A percentile compares a stretch with the other conserved stretches of the same genome.
Evolutionary conservation across 2,329 filamentous ascomycete genomes (phyloP).

Genomic region (Tolypocladium inflatum): DNA sequence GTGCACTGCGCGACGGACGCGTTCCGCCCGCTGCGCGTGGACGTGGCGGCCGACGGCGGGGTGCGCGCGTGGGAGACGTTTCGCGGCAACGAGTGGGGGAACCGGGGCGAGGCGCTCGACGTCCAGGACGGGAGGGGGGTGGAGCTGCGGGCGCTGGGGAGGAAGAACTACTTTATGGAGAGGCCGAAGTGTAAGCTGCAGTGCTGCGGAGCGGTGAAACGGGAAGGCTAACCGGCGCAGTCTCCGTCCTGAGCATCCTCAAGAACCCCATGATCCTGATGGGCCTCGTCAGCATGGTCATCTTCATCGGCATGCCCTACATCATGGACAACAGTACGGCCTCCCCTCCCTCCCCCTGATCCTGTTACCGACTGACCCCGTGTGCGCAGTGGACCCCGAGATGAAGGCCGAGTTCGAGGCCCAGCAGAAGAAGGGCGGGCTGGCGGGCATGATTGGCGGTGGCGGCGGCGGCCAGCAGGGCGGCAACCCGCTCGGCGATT

Average conservation of each 20-base stretch:
- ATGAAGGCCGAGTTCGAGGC: slow-evolving; percentile 87
- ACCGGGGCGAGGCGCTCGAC: slow-evolving; percentile 58
- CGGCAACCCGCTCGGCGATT: slow-evolving; percentile 40
- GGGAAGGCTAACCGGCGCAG: slow-evolving; percentile 27
- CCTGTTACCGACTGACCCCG: background rate
- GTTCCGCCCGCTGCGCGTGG: slow-evolving; percentile 74
- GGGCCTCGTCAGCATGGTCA: slow-evolving; percentile 68
- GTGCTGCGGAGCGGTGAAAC: background rate
- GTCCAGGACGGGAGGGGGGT: slow-evolving; percentile 39
- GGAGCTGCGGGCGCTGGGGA: slow-evolving; percentile 50
- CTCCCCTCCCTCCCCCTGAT: background rate
- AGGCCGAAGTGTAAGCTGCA: slow-evolving; percentile 60
- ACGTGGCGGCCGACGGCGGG: slow-evolving; percentile 42
- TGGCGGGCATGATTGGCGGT: slow-evolving; percentile 45
- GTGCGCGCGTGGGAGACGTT: slow-evolving; percentile 75
- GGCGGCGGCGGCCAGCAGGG: slow-evolving; percentile 14
- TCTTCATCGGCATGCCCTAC: slow-evolving; percentile 92
- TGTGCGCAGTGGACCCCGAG: slow-evolving; percentile 79
- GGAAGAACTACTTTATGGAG: slow-evolving; percentile 69
- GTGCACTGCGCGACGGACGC: slow-evolving; percentile 64
- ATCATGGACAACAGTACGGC: slow-evolving; percentile 87
- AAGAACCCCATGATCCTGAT: slow-evolving; percentile 97
- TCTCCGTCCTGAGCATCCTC: slow-evolving; percentile 71
- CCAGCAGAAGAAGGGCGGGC: slow-evolving; percentile 67
- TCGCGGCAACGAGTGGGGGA: slow-evolving; percentile 81